phyloP scores from a whole-genome alignment of 192 early-diverging fungal species.

The Globomyces pollinis-pini region DNA sequence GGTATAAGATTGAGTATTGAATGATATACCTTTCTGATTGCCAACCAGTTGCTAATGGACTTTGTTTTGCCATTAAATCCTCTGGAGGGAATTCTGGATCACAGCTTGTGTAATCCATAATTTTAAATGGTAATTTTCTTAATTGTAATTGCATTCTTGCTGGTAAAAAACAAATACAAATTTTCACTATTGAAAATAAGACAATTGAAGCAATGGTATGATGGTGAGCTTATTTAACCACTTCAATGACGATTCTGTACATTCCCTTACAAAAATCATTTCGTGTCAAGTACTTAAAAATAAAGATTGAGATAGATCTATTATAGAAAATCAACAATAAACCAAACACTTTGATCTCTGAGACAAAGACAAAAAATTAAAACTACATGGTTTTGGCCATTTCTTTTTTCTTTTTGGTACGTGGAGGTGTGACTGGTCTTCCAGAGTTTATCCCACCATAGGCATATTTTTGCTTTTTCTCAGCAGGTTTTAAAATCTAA shows the following conservation, averaged over 20 bases:
- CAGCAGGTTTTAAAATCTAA: constrained; percentile 93
- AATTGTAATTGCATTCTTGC: too few relatives aligned
- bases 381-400: constrained; percentile 42
- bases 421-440: constrained; percentile 66
- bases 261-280: too few relatives aligned
- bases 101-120: not conserved
- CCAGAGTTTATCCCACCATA: constrained; percentile 62
- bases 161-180: too few relatives aligned
- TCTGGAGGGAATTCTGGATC: constrained; percentile 1
- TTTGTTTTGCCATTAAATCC: constrained; percentile 5
- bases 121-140: not conserved
- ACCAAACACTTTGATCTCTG: constrained; percentile 5
- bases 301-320: too few relatives aligned
- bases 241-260: too few relatives aligned
- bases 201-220: too few relatives aligned
- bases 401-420: constrained; percentile 53
- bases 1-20: not conserved
- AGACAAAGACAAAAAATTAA: not conserved
- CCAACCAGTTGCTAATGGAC: constrained; percentile 35
- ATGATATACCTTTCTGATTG: constrained; percentile 44
- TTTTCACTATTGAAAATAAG: too few relatives aligned
- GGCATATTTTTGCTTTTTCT: constrained; percentile 77
- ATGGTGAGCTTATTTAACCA: too few relatives aligned
- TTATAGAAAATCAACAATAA: constrained; percentile 1
- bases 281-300: too few relatives aligned